Conservation (phyloP, 345 rosid species). For the Pugionium dolabratum region DNA sequence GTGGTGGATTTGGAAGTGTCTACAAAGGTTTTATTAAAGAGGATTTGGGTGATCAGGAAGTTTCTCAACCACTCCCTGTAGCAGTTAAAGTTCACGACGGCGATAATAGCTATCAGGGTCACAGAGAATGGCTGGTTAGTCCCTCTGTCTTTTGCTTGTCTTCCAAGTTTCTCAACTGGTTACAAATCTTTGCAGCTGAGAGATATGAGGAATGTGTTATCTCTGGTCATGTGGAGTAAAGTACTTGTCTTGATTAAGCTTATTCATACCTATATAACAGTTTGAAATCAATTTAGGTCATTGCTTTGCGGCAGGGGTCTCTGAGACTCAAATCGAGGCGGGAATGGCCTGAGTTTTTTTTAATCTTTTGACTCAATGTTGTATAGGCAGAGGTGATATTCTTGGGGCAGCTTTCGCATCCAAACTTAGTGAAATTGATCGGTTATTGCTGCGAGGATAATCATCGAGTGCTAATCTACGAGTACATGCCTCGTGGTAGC, state of each 20-base stretch:
- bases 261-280: background rate
- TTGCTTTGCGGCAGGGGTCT: background rate
- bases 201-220: background rate
- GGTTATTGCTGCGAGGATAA: constrained; percentile 94
- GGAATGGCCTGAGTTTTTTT: background rate
- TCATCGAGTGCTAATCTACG: constrained; percentile 80
- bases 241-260: background rate
- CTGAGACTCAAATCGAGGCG: background rate
- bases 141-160: constrained; percentile 22
- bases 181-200: background rate
- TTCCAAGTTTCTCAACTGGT: constrained; percentile 16
- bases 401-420: constrained; percentile 95
- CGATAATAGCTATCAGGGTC: constrained; percentile 88
- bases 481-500: constrained; percentile 94
- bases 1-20: constrained; percentile 96
- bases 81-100: constrained; percentile 99
- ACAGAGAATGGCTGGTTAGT: constrained; percentile 97
- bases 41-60: constrained; percentile 55
- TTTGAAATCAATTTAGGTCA: background rate
- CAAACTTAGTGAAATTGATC: constrained; percentile 85
- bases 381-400: constrained; percentile 95
- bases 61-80: constrained; percentile 65
- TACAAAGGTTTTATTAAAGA: constrained; percentile 79
- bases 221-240: constrained; percentile 2
- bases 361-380: constrained; percentile 15